Base-by-base conservation (phyloP, 1,284 basidiomycete genomes). In the Moniliella sp. region DNA sequence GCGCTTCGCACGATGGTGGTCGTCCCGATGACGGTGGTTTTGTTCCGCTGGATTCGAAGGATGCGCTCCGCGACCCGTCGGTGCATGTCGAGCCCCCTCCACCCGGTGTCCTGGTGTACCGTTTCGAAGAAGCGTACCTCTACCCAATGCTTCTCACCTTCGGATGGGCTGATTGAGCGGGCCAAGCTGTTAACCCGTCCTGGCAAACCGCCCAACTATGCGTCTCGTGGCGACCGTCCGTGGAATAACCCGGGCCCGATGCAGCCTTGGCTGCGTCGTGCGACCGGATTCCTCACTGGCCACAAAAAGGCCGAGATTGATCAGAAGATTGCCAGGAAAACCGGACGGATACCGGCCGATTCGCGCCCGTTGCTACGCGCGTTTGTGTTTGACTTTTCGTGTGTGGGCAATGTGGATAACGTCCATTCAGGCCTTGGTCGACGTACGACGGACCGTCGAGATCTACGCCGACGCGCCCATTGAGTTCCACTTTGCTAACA, bases 71-170 rank as follows among this genome's bases (percentile, higher is more conserved):
- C 42, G 77, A 83, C 59, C 65, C 74, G 0, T 66, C 71, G 15
- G 63, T 93, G 52, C 69, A 72, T 49, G 74, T 94, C 34, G 67
- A 70, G 23, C 70, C 78, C 9, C 84, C 84, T 10, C 66, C 75
- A 11, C 77, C 82, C 2, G 88, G 91, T 25, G 69, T 94, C 32
- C 62, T 97, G 57, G 72, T 94, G 43, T 94, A 88, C 65, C 76
- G 84, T 32, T 76, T 84, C 57, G 83, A 91, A 54, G 84, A 94
- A 63, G 79, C 79, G 39, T 80, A 79, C 61, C 68, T 91, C 25
- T 97, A 86, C 64, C 88, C 31, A 97, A 94, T 64, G 75, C 75
- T 4, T 78, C 78, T 1, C 65, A 72, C 40, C 65, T 78, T 56
- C 84, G 60, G 70, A 73, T 31, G 66, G 69, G 1, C 66, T 94